phyloP scores from a whole-genome alignment of 2,329 filamentous ascomycete genomes.

The Fusarium goolgardi region DNA sequence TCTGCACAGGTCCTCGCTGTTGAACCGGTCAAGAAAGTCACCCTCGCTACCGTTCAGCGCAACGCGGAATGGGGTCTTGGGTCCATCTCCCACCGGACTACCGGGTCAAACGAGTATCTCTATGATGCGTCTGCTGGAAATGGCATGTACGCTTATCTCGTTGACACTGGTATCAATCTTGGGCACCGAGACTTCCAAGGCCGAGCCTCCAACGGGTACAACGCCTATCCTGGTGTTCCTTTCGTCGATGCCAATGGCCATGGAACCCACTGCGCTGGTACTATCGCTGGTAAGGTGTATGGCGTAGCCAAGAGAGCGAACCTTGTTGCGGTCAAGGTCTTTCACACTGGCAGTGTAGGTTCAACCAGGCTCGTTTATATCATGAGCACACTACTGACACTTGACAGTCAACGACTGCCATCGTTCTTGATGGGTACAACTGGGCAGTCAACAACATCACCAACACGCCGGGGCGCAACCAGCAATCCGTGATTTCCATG shows the following conservation, averaged over 20 bases:
- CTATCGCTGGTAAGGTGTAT: slow-evolving; percentile 57
- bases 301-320: slow-evolving; percentile 59
- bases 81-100: slow-evolving; percentile 56
- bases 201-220: slow-evolving; percentile 55
- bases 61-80: slow-evolving; percentile 60
- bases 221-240: slow-evolving; percentile 50
- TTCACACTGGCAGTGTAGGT: slow-evolving; percentile 46
- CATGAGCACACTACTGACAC: neutral
- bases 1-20: slow-evolving; percentile 48
- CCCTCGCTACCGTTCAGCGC: slow-evolving; percentile 45
- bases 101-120: slow-evolving; percentile 52
- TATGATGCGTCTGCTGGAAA: slow-evolving; percentile 57
- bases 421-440: slow-evolving; percentile 50
- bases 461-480: slow-evolving; percentile 52
- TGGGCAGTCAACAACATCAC: slow-evolving; percentile 58
- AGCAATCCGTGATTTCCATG: slow-evolving; percentile 65
- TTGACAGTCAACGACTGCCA: slow-evolving; percentile 39
- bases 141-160: slow-evolving; percentile 62
- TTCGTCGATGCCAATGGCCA: slow-evolving; percentile 56
- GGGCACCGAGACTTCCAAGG: slow-evolving; percentile 59
- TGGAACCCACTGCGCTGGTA: slow-evolving; percentile 62
- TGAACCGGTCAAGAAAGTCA: slow-evolving; percentile 49
- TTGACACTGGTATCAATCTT: slow-evolving; percentile 66
- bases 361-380: fast-evolving
- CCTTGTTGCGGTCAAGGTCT: slow-evolving; percentile 61